Evolutionary conservation across 805 yeast genomes (phyloP).

Genomic region (Lachancea quebecensis): DNA sequence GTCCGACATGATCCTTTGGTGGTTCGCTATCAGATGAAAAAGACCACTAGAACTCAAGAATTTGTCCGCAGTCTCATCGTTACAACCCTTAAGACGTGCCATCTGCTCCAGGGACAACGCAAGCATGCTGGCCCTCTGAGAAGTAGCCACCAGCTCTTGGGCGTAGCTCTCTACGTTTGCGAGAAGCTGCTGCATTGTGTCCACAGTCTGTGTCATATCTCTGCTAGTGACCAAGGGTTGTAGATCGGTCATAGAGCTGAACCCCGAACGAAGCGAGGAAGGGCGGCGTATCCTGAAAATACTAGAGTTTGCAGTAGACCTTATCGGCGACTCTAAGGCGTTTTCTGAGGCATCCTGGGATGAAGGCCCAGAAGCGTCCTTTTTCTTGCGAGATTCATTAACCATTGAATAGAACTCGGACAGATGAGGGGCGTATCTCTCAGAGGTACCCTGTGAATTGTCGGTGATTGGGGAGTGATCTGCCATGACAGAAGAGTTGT

Average conservation of each 20-base stretch:
- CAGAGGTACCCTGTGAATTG: constrained; percentile 14
- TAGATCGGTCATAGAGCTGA: constrained; percentile 45
- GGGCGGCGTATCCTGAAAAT: constrained; percentile 16
- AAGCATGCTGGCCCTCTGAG: constrained; percentile 61
- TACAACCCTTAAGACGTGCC: constrained; percentile 57
- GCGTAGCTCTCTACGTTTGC: constrained; percentile 42
- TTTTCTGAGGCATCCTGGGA: background rate
- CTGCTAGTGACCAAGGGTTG: constrained; percentile 53
- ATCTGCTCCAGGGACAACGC: constrained; percentile 63
- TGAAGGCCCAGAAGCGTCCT: background rate
- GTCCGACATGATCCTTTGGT: constrained; percentile 61
- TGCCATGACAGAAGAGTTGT: constrained; percentile 4
- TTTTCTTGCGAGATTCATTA: constrained; percentile 22
- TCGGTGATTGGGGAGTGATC: background rate
- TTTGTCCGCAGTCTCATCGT: constrained; percentile 49
- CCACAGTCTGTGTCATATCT: constrained; percentile 48
- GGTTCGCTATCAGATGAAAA: constrained; percentile 69
- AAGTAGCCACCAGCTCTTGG: constrained; percentile 29
- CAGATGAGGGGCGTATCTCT: constrained; percentile 41
- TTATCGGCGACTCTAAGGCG: constrained; percentile 2
- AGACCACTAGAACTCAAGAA: constrained; percentile 68
- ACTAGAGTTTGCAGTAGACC: constrained; percentile 3
- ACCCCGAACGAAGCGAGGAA: constrained; percentile 39
- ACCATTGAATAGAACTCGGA: constrained; percentile 54
- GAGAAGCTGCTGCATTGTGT: constrained; percentile 44